Percentiles rank a stretch among this genome's conserved stretches.
These are phyloP conservation scores for Phytophthora sp. DNA, from an alignment of 352 stramenopile species.

Conservation along the genomic window DNA sequence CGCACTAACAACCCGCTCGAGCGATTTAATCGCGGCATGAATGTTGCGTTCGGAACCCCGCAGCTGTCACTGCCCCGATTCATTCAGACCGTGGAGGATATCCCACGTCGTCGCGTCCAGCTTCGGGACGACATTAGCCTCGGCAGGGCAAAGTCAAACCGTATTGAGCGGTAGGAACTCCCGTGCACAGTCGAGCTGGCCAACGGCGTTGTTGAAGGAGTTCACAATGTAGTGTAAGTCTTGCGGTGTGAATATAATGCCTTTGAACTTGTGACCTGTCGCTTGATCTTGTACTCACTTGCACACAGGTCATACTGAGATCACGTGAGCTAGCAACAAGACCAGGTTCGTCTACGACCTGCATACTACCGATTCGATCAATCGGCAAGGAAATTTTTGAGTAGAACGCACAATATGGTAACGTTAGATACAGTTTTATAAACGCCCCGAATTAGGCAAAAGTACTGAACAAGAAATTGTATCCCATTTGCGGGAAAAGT, in stretches of 20 bases:
- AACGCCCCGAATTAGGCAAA: no score
- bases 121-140: slow-evolving; percentile 12
- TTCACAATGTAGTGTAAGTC: neutral
- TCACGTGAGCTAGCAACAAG: neutral
- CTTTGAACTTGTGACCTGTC: neutral
- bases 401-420: no score
- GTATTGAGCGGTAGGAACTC: slow-evolving; percentile 5
- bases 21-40: slow-evolving; percentile 14
- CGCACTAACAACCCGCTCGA: slow-evolving; percentile 14
- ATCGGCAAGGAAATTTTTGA: no score
- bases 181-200: neutral
- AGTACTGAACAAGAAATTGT: no score
- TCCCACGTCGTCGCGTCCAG: slow-evolving; percentile 3
- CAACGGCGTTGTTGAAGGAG: neutral
- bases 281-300: neutral
- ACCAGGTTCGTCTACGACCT: neutral
- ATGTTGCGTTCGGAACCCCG: slow-evolving; percentile 10
- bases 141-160: neutral
- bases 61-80: slow-evolving; percentile 19
- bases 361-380: neutral
- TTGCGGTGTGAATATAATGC: neutral
- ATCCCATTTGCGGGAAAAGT: no score
- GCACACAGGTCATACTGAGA: neutral
- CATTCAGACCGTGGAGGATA: slow-evolving; percentile 18
- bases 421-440: no score